Base-by-base conservation (phyloP, 2,329 filamentous ascomycete species). In the Paraphaeosphaeria minitans region DNA sequence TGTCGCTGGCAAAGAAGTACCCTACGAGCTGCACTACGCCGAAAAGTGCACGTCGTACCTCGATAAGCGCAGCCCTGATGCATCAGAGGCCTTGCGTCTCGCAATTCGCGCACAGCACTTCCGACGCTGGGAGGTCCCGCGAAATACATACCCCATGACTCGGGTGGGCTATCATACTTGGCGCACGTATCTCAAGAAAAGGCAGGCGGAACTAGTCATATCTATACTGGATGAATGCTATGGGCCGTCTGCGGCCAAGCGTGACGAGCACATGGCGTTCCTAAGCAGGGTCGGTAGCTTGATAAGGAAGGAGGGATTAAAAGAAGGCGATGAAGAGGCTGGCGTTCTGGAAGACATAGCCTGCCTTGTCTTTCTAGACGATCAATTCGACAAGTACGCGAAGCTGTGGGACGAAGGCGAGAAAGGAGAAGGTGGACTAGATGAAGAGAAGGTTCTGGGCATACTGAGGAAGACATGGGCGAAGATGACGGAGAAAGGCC, bases 41-140 rank as follows among this genome's bases (percentile, higher is more conserved):
- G 83, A 84, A 52, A 87, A 92, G 76, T 93, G 93, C 89, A 92
- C 89, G 52, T 78, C 80, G 33, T 95, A 90, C 83, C 87, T 96
- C 33, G 73, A 80, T 9, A 78, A 83, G 16, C 85, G 87, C 61
- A 77, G 78, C 9, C 87, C 90, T 0, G 66, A 81, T 29, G 87
- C 91, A 1, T 87, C 89, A 1, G 87, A 88, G 1, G 77, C 85
- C 24, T 82, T 96, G 55, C 86, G 86, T 62, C 82, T 95, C 48
- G 92, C 92, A 19, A 89, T 93, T 65, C 88, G 91, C 64, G 92
- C 91, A 12, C 92, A 96, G 75, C 92, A 96, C 76, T 91, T 96
- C 69, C 85, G 88, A 54, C 87, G 91, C 78, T 96, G 92, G 92
- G 90, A 96, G 77, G 85, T 94, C 1, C 90, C 91, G 0, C 88